phyloP scores from a whole-genome alignment of 108 stramenopile species.

The Cyclotella baltica region DNA sequence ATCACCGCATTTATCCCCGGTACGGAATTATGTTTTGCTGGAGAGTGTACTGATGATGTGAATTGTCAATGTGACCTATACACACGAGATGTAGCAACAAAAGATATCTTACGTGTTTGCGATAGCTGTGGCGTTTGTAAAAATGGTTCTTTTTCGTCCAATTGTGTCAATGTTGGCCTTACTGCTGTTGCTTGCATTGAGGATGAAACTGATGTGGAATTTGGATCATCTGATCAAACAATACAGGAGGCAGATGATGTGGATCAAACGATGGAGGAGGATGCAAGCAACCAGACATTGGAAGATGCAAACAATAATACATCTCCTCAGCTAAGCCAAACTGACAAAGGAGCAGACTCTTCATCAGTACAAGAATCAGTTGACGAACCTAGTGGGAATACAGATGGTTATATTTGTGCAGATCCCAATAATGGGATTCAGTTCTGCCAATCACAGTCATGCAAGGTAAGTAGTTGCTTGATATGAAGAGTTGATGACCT shows the following conservation, averaged over 20 bases:
- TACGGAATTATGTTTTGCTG: conserved; percentile 9
- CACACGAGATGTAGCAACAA: not conserved
- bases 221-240: not conserved
- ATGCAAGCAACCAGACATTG: too few species aligned
- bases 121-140: conserved; percentile 3
- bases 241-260: not conserved
- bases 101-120: not conserved
- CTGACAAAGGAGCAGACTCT: not conserved
- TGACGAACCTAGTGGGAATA: not conserved
- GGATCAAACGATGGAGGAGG: not conserved
- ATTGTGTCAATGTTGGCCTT: not conserved
- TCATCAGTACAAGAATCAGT: not conserved
- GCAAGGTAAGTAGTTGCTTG: not conserved
- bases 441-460: conserved; percentile 2
- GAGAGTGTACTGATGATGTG: conserved; percentile 5
- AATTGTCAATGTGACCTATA: conserved; percentile 9
- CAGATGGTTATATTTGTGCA: not conserved
- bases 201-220: not conserved
- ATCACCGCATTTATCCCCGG: not conserved
- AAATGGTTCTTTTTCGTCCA: conserved; percentile 1
- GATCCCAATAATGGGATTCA: conserved; percentile 6
- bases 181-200: not conserved
- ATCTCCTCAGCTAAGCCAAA: not conserved
- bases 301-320: not conserved
- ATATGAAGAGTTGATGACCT: not conserved